Conservation (phyloP, 305 asterid species). For the Fraxinus floribunda region DNA sequence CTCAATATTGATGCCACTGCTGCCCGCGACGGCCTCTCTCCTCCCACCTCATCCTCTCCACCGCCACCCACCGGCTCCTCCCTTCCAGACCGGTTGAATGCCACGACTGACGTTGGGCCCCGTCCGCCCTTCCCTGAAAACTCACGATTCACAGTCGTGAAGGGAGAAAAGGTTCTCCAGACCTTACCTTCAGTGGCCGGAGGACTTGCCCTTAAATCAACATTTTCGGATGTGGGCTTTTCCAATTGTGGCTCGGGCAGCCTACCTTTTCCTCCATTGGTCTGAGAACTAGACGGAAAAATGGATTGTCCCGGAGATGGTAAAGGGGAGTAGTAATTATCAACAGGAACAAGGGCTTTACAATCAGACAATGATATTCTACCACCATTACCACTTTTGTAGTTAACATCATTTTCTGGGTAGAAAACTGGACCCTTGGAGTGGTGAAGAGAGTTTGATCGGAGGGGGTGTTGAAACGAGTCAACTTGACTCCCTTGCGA, state of each 20-base stretch:
- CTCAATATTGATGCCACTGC: conserved; percentile 37
- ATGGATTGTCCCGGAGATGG: background rate
- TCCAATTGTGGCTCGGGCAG: background rate
- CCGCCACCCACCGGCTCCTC: conserved; percentile 19
- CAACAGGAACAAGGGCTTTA: conserved; percentile 9
- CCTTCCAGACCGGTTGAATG: conserved; percentile 19
- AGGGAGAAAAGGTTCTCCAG: background rate
- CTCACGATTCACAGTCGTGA: conserved; percentile 21
- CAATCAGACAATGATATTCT: background rate
- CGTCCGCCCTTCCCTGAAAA: conserved; percentile 9
- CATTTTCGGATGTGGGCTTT: background rate
- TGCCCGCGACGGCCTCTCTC: conserved; percentile 28
- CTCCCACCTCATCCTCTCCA: conserved; percentile 20
- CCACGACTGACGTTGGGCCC: background rate
- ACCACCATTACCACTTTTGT: background rate
- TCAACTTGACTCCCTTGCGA: conserved; percentile 62
- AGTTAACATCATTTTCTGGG: conserved; percentile 21
- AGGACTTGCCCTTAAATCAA: background rate
- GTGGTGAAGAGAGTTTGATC: conserved; percentile 56
- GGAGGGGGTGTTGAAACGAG: conserved; percentile 67
- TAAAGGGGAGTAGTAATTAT: background rate
- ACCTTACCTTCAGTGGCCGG: background rate
- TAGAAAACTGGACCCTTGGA: conserved; percentile 56
- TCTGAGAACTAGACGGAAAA: conserved; percentile 20
- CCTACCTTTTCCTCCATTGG: conserved; percentile 21